phyloP scores from a whole-genome alignment of 768 basidiomycete species.

The Agaricus bisporus region DNA sequence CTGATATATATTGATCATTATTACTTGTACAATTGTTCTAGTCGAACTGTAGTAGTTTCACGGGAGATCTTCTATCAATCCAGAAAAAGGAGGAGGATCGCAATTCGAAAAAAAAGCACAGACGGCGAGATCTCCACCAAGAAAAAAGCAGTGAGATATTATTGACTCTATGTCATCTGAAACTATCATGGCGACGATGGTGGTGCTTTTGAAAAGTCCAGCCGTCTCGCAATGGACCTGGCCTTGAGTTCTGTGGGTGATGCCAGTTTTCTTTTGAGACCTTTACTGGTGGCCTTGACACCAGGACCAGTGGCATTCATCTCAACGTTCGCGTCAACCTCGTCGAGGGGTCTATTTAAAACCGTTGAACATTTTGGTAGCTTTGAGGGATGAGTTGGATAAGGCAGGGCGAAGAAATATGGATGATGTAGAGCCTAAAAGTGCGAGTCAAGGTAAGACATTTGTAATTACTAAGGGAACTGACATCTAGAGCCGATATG shows the following conservation, averaged over 20 bases:
- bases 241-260: slow-evolving; percentile 45
- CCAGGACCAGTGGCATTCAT: slow-evolving; percentile 41
- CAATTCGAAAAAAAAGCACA: neutral
- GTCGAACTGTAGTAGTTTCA: slow-evolving; percentile 4
- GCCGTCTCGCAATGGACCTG: slow-evolving; percentile 59
- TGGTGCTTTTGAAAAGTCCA: slow-evolving; percentile 61
- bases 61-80: neutral
- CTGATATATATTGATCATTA: slow-evolving; percentile 5
- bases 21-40: slow-evolving; percentile 11
- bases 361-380: slow-evolving; percentile 66
- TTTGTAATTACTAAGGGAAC: slow-evolving; percentile 17
- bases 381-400: slow-evolving; percentile 83
- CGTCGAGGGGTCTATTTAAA: slow-evolving; percentile 53
- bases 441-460: slow-evolving; percentile 1
- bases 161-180: no score
- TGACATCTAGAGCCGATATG: slow-evolving; percentile 72
- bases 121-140: no score
- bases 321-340: slow-evolving; percentile 71
- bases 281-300: slow-evolving; percentile 48
- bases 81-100: neutral
- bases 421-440: slow-evolving; percentile 75
- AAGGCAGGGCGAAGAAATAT: slow-evolving; percentile 83
- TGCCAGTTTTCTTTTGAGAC: slow-evolving; percentile 65
- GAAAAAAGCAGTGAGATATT: no score
- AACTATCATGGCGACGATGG: slow-evolving; percentile 25